Evolutionary conservation across 2,329 filamentous ascomycete species (phyloP).

Genomic region (Tolypocladium tundrense): DNA sequence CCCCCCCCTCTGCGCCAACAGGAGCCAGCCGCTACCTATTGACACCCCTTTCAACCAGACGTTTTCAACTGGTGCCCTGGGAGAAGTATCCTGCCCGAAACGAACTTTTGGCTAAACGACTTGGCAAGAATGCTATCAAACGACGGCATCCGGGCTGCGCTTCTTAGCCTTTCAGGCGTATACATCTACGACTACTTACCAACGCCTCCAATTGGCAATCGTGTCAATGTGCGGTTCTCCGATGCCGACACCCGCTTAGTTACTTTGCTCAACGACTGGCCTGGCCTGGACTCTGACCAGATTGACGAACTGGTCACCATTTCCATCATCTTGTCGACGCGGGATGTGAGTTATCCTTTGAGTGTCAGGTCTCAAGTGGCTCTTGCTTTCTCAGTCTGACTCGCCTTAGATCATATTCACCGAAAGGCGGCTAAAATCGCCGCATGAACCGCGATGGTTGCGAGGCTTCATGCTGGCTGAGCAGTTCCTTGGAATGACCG

Average conservation of each 20-base stretch:
- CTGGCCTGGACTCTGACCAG: slow-evolving; percentile 9
- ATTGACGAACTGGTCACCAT: slow-evolving; percentile 27
- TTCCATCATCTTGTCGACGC: slow-evolving; percentile 26
- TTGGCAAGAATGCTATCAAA: slow-evolving; percentile 26
- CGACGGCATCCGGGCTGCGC: slow-evolving; percentile 23
- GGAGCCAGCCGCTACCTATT: not conserved
- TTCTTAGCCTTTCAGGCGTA: slow-evolving; percentile 28
- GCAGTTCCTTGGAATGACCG: slow-evolving; percentile 21
- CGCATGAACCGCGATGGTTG: slow-evolving; percentile 24
- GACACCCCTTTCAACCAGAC: slow-evolving; percentile 13
- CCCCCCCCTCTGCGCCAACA: too few relatives aligned
- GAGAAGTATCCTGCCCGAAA: slow-evolving; percentile 23
- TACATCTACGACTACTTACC: slow-evolving; percentile 31
- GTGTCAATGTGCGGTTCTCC: slow-evolving; percentile 22
- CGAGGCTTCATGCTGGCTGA: slow-evolving; percentile 25
- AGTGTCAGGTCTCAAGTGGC: not conserved
- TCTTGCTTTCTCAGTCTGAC: not conserved
- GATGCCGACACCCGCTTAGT: slow-evolving; percentile 19
- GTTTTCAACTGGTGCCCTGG: slow-evolving; percentile 29
- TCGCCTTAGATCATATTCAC: slow-evolving; percentile 23
- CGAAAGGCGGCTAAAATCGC: slow-evolving; percentile 24
- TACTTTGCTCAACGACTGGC: slow-evolving; percentile 15
- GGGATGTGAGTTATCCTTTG: slow-evolving; percentile 20
- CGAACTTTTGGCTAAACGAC: slow-evolving; percentile 30
- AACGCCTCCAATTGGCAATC: slow-evolving; percentile 16